phyloP scores from a whole-genome alignment of 2,329 filamentous ascomycete genomes.

The Xylaria sp. region DNA sequence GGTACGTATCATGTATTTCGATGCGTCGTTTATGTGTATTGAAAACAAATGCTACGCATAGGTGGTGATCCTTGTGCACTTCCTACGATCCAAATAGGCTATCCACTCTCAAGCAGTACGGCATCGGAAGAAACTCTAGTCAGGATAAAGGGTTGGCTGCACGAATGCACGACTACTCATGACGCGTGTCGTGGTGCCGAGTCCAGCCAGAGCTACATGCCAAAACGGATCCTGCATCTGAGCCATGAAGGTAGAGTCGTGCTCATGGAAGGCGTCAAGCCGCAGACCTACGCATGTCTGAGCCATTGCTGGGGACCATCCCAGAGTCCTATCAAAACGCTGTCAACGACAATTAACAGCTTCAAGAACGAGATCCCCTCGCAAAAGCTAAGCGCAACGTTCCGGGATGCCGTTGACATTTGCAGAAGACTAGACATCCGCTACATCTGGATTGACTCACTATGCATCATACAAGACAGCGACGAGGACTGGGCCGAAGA shows the following conservation, averaged over 20 bases:
- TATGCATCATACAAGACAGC: constrained; percentile 21
- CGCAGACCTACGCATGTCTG: constrained; percentile 19
- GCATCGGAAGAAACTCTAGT: constrained; percentile 8
- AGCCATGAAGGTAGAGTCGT: neutral
- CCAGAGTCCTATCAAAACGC: constrained; percentile 13
- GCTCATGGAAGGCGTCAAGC: constrained; percentile 7
- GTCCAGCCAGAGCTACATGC: neutral
- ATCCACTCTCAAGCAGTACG: constrained; percentile 3
- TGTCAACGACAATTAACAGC: constrained; percentile 5
- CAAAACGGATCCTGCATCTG: constrained; percentile 21
- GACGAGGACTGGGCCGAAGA: constrained; percentile 23
- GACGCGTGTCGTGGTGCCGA: neutral
- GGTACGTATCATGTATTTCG: neutral
- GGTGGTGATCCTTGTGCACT: neutral
- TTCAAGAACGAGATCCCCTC: constrained; percentile 12
- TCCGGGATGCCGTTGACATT: constrained; percentile 20
- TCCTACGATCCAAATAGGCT: constrained; percentile 6
- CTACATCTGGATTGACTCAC: constrained; percentile 24
- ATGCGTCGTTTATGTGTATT: neutral
- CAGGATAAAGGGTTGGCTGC: constrained; percentile 2
- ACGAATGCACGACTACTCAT: neutral
- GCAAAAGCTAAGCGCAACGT: constrained; percentile 13
- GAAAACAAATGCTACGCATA: neutral
- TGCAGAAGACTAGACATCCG: constrained; percentile 11
- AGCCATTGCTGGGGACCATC: constrained; percentile 26